phyloP scores from a whole-genome alignment of 345 rosid species.

The Syzygium oleosum region DNA sequence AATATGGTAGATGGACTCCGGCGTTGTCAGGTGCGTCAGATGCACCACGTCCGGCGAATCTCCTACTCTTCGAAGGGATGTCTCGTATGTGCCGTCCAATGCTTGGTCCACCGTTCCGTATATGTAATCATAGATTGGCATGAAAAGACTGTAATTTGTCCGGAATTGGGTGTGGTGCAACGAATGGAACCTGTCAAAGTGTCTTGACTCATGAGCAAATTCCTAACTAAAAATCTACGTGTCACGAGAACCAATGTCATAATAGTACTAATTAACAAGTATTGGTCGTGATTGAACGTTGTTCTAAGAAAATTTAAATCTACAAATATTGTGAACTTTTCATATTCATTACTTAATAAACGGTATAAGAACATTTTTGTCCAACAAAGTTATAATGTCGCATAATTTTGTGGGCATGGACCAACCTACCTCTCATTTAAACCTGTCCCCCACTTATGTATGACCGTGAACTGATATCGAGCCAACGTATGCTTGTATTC shows the following conservation, averaged over 20 bases:
- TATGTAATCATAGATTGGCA: constrained; percentile 61
- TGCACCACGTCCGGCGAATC: constrained; percentile 58
- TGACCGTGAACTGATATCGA: not conserved
- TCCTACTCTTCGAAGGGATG: constrained; percentile 24
- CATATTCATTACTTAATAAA: not conserved
- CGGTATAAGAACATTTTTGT: not conserved
- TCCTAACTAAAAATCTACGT: not conserved
- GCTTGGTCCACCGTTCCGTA: constrained; percentile 41
- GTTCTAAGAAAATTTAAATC: not conserved
- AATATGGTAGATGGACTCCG: constrained; percentile 53
- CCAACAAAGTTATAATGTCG: not conserved
- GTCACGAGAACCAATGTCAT: not conserved
- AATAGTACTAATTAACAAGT: not conserved
- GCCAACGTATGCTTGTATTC: not conserved
- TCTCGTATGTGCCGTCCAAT: constrained; percentile 23
- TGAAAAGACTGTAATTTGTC: constrained; percentile 55
- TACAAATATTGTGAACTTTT: not conserved
- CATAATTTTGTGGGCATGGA: not conserved
- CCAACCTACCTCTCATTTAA: not conserved
- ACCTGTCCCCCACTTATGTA: not conserved
- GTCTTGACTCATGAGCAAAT: not conserved
- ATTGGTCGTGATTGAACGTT: not conserved
- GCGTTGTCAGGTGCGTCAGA: constrained; percentile 50
- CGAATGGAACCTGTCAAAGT: constrained; percentile 40
- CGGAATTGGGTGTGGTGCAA: constrained; percentile 62